These are phyloP conservation scores for Hyaloscypha hepaticicola DNA, from an alignment of 495 filamentous ascomycete species.

Conservation along the genomic window DNA sequence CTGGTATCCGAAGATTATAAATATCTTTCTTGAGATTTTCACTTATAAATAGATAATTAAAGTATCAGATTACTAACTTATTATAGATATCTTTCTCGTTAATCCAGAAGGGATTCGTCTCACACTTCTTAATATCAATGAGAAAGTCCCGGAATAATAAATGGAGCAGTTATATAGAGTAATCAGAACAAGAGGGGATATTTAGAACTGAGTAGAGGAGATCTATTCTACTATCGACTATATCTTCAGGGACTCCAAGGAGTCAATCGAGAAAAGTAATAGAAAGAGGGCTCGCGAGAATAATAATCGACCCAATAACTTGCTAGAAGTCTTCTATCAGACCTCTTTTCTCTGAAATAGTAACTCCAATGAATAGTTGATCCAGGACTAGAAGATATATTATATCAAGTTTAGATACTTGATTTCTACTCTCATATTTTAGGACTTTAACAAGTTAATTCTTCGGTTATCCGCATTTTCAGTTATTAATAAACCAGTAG, in stretches of 20 bases:
- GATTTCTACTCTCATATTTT: constrained; percentile 23
- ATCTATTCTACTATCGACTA: constrained; percentile 14
- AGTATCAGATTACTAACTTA: no score
- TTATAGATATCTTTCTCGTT: no score
- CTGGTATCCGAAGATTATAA: constrained; percentile 21
- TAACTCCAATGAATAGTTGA: constrained; percentile 25
- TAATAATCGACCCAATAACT: constrained; percentile 36
- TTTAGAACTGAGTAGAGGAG: constrained; percentile 1
- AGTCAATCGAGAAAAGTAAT: neutral
- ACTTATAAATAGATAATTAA: no score
- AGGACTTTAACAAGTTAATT: constrained; percentile 31
- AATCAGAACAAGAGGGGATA: no score
- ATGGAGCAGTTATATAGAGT: neutral
- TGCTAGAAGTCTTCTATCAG: constrained; percentile 25
- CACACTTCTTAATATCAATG: no score
- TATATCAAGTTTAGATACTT: constrained; percentile 33
- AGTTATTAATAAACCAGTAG: constrained; percentile 34
- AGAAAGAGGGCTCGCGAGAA: constrained; percentile 29
- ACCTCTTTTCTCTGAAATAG: neutral
- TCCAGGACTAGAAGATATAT: constrained; percentile 38
- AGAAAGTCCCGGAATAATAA: no score
- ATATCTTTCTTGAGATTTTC: no score
- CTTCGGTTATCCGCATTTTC: constrained; percentile 16
- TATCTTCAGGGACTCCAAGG: neutral
- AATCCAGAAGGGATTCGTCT: no score